A percentile compares a stretch with the other conserved stretches of the same genome.
phyloP scores from a whole-genome alignment of 2,329 filamentous ascomycete genomes.

The Xylariaceae sp. region DNA sequence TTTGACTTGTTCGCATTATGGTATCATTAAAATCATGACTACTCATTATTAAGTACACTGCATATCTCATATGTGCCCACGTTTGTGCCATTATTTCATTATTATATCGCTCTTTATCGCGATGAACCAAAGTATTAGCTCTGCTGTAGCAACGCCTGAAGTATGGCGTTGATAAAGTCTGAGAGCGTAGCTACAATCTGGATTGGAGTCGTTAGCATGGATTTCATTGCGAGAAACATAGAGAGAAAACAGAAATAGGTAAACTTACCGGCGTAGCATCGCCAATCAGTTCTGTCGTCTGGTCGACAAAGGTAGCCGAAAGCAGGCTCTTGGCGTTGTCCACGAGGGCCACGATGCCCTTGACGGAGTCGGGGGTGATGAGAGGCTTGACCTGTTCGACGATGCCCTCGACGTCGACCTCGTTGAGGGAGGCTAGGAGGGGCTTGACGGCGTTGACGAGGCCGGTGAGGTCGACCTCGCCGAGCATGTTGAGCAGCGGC shows the following conservation, averaged over 20 bases:
- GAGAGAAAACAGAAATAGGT: neutral
- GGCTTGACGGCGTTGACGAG: slow-evolving; percentile 45
- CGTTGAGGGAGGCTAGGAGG: slow-evolving; percentile 44
- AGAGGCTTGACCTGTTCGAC: slow-evolving; percentile 47
- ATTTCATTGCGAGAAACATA: neutral
- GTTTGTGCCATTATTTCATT: slow-evolving; percentile 27
- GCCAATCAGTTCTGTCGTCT: slow-evolving; percentile 51
- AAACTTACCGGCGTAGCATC: slow-evolving; percentile 49
- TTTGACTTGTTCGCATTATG: slow-evolving; percentile 22
- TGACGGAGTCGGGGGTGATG: slow-evolving; percentile 47
- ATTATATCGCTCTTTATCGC: neutral
- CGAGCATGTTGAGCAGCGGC: slow-evolving; percentile 45
- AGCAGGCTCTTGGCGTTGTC: slow-evolving; percentile 48
- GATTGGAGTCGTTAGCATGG: slow-evolving; percentile 15
- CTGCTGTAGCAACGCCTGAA: slow-evolving; percentile 35
- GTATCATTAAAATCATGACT: slow-evolving; percentile 33
- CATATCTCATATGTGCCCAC: slow-evolving; percentile 26
- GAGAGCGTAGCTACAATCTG: slow-evolving; percentile 40
- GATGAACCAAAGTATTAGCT: neutral
- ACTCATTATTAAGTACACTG: slow-evolving; percentile 34
- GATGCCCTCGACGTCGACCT: slow-evolving; percentile 47
- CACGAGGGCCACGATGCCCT: slow-evolving; percentile 45
- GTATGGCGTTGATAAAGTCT: slow-evolving; percentile 39
- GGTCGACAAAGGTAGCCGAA: slow-evolving; percentile 47
- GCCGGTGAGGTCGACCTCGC: slow-evolving; percentile 30